Percentiles rank a stretch among this genome's conserved stretches.
phyloP scores from a whole-genome alignment of 495 filamentous ascomycete genomes.

The Cudoniella acicularis region DNA sequence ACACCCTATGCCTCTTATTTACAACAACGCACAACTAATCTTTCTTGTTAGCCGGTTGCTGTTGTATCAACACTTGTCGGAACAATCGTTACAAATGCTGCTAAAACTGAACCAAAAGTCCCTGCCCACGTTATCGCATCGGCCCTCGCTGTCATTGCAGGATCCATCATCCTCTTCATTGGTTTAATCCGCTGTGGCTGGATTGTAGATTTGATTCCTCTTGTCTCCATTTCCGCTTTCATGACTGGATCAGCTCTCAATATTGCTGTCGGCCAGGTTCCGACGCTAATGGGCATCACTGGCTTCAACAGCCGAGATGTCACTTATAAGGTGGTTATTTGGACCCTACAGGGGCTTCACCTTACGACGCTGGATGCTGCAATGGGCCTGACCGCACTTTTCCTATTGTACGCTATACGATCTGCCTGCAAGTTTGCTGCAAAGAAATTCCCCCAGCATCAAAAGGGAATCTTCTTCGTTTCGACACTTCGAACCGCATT shows the following conservation, averaged over 20 bases:
- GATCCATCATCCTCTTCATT: conserved; percentile 76
- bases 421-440: conserved; percentile 61
- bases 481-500: conserved; percentile 85
- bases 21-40: conserved; percentile 2
- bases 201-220: conserved; percentile 93
- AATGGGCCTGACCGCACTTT: conserved; percentile 81
- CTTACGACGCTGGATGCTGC: conserved; percentile 72
- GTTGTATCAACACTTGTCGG: conserved; percentile 92
- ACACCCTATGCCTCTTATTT: neutral
- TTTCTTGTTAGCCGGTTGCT: conserved; percentile 86
- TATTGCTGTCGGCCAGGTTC: conserved; percentile 86
- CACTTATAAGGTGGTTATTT: conserved; percentile 83
- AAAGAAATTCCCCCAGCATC: conserved; percentile 62
- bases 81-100: conserved; percentile 64
- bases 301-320: conserved; percentile 68
- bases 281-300: conserved; percentile 74
- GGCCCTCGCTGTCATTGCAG: conserved; percentile 73
- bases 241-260: conserved; percentile 97
- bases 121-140: conserved; percentile 65
- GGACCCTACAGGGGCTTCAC: conserved; percentile 75
- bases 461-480: conserved; percentile 82
- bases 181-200: conserved; percentile 80
- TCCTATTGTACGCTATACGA: conserved; percentile 80
- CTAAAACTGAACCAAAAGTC: conserved; percentile 54
- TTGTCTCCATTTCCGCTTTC: conserved; percentile 89